These are phyloP conservation scores for Verticillium longisporum DNA, from an alignment of 2,329 filamentous ascomycete species.

Conservation along the genomic window DNA sequence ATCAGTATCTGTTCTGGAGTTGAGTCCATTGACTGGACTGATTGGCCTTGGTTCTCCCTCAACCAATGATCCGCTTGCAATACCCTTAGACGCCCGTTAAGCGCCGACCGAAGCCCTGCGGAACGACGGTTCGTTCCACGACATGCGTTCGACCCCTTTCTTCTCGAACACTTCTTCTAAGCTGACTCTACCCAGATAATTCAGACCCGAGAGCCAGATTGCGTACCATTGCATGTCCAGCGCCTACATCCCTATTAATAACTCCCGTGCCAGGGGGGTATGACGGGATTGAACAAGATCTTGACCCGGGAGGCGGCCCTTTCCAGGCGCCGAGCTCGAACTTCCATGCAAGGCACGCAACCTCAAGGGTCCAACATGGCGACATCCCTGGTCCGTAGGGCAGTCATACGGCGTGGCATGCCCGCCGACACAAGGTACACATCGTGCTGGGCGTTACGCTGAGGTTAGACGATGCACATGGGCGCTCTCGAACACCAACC, in stretches of 20 bases:
- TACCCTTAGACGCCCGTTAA: slow-evolving; percentile 10
- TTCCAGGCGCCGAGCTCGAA: slow-evolving; percentile 5
- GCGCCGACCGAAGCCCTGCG: slow-evolving; percentile 3
- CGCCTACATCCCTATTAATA: slow-evolving; percentile 9
- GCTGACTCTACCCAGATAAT: background rate
- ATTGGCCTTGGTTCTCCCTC: background rate
- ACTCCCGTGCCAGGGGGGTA: slow-evolving; percentile 5
- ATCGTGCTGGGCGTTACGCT: slow-evolving; percentile 7
- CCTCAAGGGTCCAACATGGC: background rate
- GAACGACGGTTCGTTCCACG: background rate
- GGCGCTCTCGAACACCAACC: background rate
- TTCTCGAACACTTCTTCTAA: slow-evolving; percentile 7
- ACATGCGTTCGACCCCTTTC: background rate
- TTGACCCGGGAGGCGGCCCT: background rate
- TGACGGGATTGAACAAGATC: background rate
- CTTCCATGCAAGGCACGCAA: background rate
- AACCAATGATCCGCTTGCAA: background rate
- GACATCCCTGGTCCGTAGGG: background rate
- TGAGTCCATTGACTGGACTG: background rate
- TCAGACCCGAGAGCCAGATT: background rate
- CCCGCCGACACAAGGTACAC: background rate
- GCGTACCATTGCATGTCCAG: background rate
- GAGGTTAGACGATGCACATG: background rate
- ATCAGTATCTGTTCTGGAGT: background rate
- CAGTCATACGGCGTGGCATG: background rate